phyloP scores from a whole-genome alignment of 495 filamentous ascomycete genomes.

The Penicillium samsonianum region DNA sequence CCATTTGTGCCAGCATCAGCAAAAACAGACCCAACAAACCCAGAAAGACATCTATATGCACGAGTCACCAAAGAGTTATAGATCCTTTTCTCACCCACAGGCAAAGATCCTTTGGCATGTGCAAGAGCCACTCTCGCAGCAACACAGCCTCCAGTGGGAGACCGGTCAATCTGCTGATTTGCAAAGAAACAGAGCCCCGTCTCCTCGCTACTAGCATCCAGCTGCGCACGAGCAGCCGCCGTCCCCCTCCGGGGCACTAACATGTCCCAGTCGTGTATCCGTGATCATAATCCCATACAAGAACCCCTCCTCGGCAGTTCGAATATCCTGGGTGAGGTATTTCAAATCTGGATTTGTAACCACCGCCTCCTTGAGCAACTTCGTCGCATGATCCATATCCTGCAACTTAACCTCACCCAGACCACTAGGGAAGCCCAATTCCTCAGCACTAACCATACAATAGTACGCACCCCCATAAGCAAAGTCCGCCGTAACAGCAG shows the following conservation, averaged over 20 bases:
- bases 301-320: constrained; percentile 17
- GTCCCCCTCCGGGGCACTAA: constrained; percentile 21
- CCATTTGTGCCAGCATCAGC: background rate
- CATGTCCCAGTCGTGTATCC: constrained; percentile 26
- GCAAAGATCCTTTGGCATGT: constrained; percentile 19
- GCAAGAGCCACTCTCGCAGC: constrained; percentile 27
- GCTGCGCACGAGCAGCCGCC: constrained; percentile 16
- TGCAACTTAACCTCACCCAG: constrained; percentile 14
- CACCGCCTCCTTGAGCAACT: constrained; percentile 20
- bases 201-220: constrained; percentile 12
- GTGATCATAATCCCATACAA: constrained; percentile 26
- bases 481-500: constrained; percentile 15
- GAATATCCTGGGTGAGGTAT: constrained; percentile 11
- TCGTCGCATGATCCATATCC: constrained; percentile 23
- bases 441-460: constrained; percentile 15
- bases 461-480: constrained; percentile 23
- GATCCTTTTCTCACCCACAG: constrained; percentile 17
- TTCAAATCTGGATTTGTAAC: constrained; percentile 8
- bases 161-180: constrained; percentile 30
- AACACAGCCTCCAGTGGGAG: constrained; percentile 32
- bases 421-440: constrained; percentile 17
- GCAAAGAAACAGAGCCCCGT: constrained; percentile 32
- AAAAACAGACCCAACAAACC: constrained; percentile 21
- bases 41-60: constrained; percentile 11
- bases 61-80: constrained; percentile 29